These are phyloP conservation scores for Russula ochroleuca DNA, from an alignment of 768 basidiomycete species.

Conservation along the genomic window DNA sequence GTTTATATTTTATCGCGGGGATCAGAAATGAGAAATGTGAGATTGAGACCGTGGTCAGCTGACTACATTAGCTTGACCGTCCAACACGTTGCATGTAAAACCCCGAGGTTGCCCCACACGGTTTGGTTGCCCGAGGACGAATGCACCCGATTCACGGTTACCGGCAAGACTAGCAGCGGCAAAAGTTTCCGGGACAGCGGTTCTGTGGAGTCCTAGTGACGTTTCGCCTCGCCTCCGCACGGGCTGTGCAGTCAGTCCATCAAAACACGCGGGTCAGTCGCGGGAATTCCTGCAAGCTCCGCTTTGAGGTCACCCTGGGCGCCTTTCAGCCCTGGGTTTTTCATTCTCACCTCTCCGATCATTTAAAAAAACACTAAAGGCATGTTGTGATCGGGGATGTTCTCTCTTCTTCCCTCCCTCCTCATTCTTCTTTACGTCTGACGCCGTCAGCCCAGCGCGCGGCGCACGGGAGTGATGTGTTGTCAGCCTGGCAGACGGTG, in stretches of 20 bases:
- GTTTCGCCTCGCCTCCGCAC: conserved; percentile 9
- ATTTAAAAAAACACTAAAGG: background rate
- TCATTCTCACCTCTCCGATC: background rate
- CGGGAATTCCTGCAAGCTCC: conserved; percentile 26
- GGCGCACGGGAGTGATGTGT: background rate
- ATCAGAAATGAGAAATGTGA: conserved; percentile 9
- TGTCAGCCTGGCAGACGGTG: background rate
- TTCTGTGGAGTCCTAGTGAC: conserved; percentile 13
- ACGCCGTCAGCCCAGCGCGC: background rate
- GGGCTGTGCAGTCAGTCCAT: conserved; percentile 16
- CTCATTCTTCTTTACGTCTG: background rate
- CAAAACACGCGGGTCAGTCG: conserved; percentile 23
- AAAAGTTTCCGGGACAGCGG: conserved; percentile 23
- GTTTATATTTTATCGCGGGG: conserved; percentile 16
- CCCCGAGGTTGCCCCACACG: background rate
- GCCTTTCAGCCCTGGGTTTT: background rate
- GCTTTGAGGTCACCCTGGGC: conserved; percentile 11
- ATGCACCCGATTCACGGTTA: background rate
- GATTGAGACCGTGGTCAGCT: background rate
- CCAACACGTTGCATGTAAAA: background rate
- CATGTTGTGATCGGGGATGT: background rate
- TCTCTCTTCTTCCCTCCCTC: background rate
- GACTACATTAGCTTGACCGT: background rate
- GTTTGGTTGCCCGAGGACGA: background rate
- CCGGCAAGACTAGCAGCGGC: conserved; percentile 7